Evolutionary conservation across 1,284 basidiomycete genomes (phyloP).

Genomic region (Ceraceosorus guamensis): DNA sequence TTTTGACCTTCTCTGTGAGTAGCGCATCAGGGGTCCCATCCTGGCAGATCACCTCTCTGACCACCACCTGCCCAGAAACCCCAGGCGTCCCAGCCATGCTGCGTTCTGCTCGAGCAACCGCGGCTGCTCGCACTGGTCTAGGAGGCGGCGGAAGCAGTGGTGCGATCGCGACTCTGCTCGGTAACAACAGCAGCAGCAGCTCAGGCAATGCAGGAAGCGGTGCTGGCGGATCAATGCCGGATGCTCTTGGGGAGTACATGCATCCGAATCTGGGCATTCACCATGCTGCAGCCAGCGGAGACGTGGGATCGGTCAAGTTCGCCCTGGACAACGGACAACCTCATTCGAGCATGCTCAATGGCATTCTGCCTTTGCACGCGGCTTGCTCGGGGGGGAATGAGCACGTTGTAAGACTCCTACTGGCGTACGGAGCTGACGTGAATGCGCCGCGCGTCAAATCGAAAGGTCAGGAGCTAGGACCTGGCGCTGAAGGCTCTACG

Average conservation of each 20-base stretch:
- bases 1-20: too few species aligned
- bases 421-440: conserved; percentile 40
- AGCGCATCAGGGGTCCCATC: too few species aligned
- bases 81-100: too few species aligned
- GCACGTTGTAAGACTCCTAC: conserved; percentile 28
- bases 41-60: too few species aligned
- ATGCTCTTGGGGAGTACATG: not conserved
- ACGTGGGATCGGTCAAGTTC: conserved; percentile 41
- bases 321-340: conserved; percentile 44
- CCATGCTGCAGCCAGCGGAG: conserved; percentile 35
- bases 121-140: too few species aligned
- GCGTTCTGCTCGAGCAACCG: too few species aligned
- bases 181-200: too few species aligned
- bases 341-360: conserved; percentile 33
- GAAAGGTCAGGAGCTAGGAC: not conserved
- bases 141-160: too few species aligned
- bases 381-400: conserved; percentile 39
- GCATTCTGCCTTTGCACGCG: conserved; percentile 41
- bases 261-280: conserved; percentile 36
- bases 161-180: too few species aligned
- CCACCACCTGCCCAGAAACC: too few species aligned
- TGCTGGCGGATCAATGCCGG: too few species aligned
- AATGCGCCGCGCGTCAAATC: conserved; percentile 25
- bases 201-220: too few species aligned
- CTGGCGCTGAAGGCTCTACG: conserved; percentile 39